phyloP scores from a whole-genome alignment of 805 yeast genomes.

The Lipomyces sp. region DNA sequence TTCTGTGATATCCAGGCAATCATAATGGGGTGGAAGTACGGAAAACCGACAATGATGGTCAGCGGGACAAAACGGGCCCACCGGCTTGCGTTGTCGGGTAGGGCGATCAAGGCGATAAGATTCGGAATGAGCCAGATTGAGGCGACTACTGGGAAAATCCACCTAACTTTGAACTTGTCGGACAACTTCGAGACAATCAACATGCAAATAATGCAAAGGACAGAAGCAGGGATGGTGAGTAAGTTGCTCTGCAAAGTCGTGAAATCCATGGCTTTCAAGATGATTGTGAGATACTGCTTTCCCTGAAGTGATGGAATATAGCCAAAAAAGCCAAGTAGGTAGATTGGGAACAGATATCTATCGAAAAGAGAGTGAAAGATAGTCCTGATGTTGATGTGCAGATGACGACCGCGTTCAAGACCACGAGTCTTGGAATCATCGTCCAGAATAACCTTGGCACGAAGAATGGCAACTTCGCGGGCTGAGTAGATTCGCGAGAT shows the following conservation, averaged over 20 bases:
- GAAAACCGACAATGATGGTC: slow-evolving; percentile 50
- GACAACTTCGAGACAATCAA: slow-evolving; percentile 37
- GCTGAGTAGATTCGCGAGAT: slow-evolving; percentile 30
- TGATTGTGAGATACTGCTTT: slow-evolving; percentile 49
- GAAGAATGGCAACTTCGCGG: slow-evolving; percentile 33
- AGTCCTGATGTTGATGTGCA: slow-evolving; percentile 13
- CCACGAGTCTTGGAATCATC: slow-evolving; percentile 27
- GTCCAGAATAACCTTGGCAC: slow-evolving; percentile 32
- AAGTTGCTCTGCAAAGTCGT: slow-evolving; percentile 56
- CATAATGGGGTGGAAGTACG: slow-evolving; percentile 58
- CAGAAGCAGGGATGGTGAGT: slow-evolving; percentile 56
- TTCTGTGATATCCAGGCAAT: slow-evolving; percentile 67
- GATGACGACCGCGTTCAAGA: slow-evolving; percentile 27
- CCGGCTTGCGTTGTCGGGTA: slow-evolving; percentile 28
- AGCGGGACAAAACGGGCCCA: slow-evolving; percentile 32
- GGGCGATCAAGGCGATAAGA: slow-evolving; percentile 40
- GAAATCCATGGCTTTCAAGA: slow-evolving; percentile 56
- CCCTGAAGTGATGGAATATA: slow-evolving; percentile 35
- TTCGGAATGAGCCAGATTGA: slow-evolving; percentile 35
- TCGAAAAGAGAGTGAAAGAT: slow-evolving; percentile 28
- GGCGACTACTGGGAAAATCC: slow-evolving; percentile 32
- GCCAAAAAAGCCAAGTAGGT: slow-evolving; percentile 34
- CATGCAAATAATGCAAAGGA: slow-evolving; percentile 41
- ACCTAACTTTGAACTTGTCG: slow-evolving; percentile 28
- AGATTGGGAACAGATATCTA: slow-evolving; percentile 28